Percentiles rank a stretch among this genome's conserved stretches.
phyloP scores from a whole-genome alignment of 108 stramenopile genomes.

The Tribonema minus region DNA sequence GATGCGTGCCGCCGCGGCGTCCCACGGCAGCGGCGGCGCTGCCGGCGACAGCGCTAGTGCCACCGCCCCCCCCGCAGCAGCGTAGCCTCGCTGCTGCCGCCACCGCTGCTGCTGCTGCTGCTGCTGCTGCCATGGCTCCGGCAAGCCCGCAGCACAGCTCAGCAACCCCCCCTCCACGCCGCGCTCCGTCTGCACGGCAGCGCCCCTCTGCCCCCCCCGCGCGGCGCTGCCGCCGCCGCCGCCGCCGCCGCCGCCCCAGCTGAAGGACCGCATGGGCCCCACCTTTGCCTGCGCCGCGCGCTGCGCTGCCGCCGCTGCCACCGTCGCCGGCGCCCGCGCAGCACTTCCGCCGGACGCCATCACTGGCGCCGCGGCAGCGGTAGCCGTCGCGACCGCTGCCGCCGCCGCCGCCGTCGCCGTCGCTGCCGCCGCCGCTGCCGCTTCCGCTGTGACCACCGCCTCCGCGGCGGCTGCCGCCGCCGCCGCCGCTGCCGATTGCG shows the following conservation, averaged over 20 bases:
- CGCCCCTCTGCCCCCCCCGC: background rate
- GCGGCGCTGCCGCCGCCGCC: background rate
- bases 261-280: no score
- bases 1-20: background rate
- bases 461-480: background rate
- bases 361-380: background rate
- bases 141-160: no score
- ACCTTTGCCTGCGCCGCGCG: background rate
- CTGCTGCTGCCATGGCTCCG: constrained; percentile 4
- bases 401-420: background rate
- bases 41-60: background rate
- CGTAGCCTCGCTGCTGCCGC: constrained; percentile 14
- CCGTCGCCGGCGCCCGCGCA: background rate
- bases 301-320: background rate
- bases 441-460: background rate
- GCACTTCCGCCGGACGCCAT: background rate
- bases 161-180: no score
- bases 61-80: background rate
- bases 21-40: background rate
- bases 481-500: background rate
- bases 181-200: no score
- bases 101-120: background rate
- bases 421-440: background rate
- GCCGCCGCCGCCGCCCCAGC: background rate
- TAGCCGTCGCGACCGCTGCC: background rate